Percentiles rank a stretch among this genome's conserved stretches.
These are phyloP conservation scores for Pythium rhizo-oryzae DNA, from an alignment of 352 stramenopile species.

Conservation along the genomic window DNA sequence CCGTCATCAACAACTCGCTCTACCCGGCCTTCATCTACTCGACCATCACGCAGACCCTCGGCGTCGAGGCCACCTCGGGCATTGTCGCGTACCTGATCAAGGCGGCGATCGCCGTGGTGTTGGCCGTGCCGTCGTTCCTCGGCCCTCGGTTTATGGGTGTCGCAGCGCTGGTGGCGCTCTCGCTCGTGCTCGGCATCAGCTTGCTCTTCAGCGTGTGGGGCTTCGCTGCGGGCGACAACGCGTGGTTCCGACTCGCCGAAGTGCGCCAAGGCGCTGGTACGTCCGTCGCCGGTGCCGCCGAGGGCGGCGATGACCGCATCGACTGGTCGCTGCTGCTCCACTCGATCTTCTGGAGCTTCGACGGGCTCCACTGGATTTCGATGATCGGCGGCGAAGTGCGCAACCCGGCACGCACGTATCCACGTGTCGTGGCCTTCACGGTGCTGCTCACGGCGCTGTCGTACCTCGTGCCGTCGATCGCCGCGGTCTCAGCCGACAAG, in stretches of 20 bases:
- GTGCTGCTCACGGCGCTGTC: slow-evolving; percentile 53
- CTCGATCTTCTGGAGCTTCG: slow-evolving; percentile 95
- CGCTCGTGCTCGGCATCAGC: slow-evolving; percentile 36
- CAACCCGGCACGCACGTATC: slow-evolving; percentile 43
- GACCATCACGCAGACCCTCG: slow-evolving; percentile 28
- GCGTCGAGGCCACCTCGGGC: slow-evolving; percentile 28
- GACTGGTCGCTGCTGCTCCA: slow-evolving; percentile 87
- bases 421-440: slow-evolving; percentile 68
- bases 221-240: slow-evolving; percentile 26
- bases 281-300: neutral
- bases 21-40: slow-evolving; percentile 52
- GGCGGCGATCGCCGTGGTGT: slow-evolving; percentile 34
- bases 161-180: slow-evolving; percentile 28
- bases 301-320: slow-evolving; percentile 9
- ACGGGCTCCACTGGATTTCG: slow-evolving; percentile 89
- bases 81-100: slow-evolving; percentile 49
- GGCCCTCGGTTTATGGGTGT: slow-evolving; percentile 36
- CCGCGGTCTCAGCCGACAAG: neutral
- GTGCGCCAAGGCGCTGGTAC: no score
- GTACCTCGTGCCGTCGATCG: slow-evolving; percentile 14
- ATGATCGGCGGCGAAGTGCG: slow-evolving; percentile 86
- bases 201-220: slow-evolving; percentile 49
- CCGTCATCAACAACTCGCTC: slow-evolving; percentile 45
- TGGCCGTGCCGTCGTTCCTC: slow-evolving; percentile 41
- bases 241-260: slow-evolving; percentile 34